Percentiles rank a stretch among this genome's conserved stretches.
These are phyloP conservation scores for Pseudonitzschia multiseries DNA, from an alignment of 108 stramenopile genomes.

Conservation along the genomic window DNA sequence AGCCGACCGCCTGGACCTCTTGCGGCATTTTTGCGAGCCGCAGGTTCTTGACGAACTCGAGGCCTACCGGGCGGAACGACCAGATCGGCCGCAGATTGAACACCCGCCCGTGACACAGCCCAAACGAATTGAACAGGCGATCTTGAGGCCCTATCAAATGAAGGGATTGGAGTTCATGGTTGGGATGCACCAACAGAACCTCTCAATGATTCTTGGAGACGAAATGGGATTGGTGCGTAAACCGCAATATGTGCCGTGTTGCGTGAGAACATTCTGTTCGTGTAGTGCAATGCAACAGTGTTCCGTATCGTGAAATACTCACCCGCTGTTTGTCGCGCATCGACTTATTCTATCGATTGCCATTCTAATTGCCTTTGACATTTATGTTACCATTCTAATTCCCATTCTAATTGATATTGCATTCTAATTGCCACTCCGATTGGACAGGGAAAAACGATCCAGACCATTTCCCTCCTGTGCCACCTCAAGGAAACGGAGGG, in stretches of 20 bases:
- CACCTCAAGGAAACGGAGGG: slow-evolving; percentile 63
- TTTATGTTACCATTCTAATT: neutral
- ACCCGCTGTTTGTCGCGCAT: neutral
- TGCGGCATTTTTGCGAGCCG: neutral
- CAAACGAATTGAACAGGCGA: slow-evolving; percentile 12
- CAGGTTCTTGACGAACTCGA: neutral
- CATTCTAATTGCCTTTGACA: neutral
- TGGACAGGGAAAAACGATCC: slow-evolving; percentile 85
- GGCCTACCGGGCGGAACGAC: neutral
- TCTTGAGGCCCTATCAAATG: slow-evolving; percentile 88
- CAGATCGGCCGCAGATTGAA: neutral
- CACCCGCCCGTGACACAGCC: neutral
- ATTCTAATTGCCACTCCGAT: neutral
- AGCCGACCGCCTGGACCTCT: neutral
- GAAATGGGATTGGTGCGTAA: slow-evolving; percentile 60
- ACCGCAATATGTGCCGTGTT: neutral
- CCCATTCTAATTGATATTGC: neutral
- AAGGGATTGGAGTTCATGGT: slow-evolving; percentile 89
- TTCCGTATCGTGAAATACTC: neutral
- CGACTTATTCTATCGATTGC: neutral
- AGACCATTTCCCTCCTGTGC: slow-evolving; percentile 85
- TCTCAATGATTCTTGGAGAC: slow-evolving; percentile 88
- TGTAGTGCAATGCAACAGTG: neutral
- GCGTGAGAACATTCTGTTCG: too few species aligned
- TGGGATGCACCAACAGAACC: slow-evolving; percentile 60